A percentile compares a stretch with the other conserved stretches of the same genome.
Evolutionary conservation across 1,284 basidiomycete species (phyloP).

Genomic region (Ceratobasidium sp.): DNA sequence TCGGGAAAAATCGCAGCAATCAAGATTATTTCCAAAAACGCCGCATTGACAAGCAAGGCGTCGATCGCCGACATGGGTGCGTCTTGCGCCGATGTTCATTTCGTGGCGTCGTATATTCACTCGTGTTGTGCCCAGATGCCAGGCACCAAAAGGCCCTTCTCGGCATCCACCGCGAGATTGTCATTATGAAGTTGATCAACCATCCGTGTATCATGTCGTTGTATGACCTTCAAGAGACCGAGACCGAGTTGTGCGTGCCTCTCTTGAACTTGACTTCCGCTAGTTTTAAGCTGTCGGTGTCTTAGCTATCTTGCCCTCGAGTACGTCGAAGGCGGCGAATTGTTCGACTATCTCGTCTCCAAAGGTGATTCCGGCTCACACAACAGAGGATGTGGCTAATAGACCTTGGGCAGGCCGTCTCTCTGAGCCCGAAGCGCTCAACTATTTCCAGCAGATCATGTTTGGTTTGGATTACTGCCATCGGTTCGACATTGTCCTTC

Average conservation of each 20-base stretch:
- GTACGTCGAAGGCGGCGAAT: conserved; percentile 96
- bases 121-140: conserved; percentile 71
- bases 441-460: conserved; percentile 97
- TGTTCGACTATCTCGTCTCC: conserved; percentile 94
- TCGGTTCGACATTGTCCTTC: conserved; percentile 51
- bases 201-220: conserved; percentile 97
- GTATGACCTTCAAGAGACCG: conserved; percentile 97
- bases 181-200: conserved; percentile 99
- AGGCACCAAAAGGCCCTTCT: conserved; percentile 90
- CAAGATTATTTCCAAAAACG: conserved; percentile 94
- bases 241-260: conserved; percentile 74
- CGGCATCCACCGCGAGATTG: conserved; percentile 96
- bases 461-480: conserved; percentile 97
- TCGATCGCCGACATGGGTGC: conserved; percentile 8
- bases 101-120: conserved; percentile 77
- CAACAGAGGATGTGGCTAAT: conserved; percentile 53
- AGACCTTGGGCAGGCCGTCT: conserved; percentile 67
- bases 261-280: not conserved
- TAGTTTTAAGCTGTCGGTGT: not conserved
- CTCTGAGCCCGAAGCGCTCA: conserved; percentile 81
- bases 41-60: conserved; percentile 47
- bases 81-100: not conserved
- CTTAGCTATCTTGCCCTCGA: conserved; percentile 88
- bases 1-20: conserved; percentile 95
- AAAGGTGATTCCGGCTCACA: not conserved